Percentiles rank a stretch among this genome's conserved stretches.
These are phyloP conservation scores for Gregarina niphandrodes DNA, from an alignment of 169 alveolate species.

Conservation along the genomic window DNA sequence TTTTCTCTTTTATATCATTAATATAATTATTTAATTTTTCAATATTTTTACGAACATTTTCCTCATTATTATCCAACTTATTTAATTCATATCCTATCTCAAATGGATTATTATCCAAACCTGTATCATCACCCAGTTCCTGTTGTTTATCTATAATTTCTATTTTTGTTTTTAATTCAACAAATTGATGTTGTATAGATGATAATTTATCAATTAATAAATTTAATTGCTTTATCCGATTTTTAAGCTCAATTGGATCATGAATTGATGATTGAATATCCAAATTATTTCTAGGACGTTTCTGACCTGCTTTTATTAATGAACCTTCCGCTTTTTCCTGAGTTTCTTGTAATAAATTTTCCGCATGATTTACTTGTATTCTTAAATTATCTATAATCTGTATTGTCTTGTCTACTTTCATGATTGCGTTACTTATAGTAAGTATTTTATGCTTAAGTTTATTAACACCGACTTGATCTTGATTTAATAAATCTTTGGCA, in stretches of 20 bases:
- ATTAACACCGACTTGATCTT: slow-evolving; percentile 13
- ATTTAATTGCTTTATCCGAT: too few relatives aligned
- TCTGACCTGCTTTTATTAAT: too few relatives aligned
- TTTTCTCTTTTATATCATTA: slow-evolving; percentile 2
- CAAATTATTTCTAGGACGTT: too few relatives aligned
- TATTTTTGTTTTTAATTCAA: too few relatives aligned
- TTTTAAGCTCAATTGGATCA: too few relatives aligned
- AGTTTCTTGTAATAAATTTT: neutral
- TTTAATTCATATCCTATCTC: slow-evolving; percentile 1
- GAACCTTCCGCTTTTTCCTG: neutral
- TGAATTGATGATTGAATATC: too few relatives aligned
- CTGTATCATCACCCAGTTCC: too few relatives aligned
- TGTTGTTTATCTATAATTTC: too few relatives aligned
- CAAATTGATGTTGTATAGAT: too few relatives aligned
- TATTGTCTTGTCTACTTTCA: slow-evolving; percentile 8
- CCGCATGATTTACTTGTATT: neutral
- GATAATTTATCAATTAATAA: too few relatives aligned
- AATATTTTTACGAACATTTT: slow-evolving; percentile 2
- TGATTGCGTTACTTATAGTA: slow-evolving; percentile 11
- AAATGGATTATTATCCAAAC: too few relatives aligned
- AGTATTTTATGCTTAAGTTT: slow-evolving; percentile 10
- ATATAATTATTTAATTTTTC: slow-evolving; percentile 4
- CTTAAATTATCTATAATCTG: slow-evolving; percentile 4
- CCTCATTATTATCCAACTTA: slow-evolving; percentile 1
- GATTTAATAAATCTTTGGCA: slow-evolving; percentile 6